These are phyloP conservation scores for Bruguiera gymnorhiza DNA, from an alignment of 345 rosid genomes.

Conservation along the genomic window DNA sequence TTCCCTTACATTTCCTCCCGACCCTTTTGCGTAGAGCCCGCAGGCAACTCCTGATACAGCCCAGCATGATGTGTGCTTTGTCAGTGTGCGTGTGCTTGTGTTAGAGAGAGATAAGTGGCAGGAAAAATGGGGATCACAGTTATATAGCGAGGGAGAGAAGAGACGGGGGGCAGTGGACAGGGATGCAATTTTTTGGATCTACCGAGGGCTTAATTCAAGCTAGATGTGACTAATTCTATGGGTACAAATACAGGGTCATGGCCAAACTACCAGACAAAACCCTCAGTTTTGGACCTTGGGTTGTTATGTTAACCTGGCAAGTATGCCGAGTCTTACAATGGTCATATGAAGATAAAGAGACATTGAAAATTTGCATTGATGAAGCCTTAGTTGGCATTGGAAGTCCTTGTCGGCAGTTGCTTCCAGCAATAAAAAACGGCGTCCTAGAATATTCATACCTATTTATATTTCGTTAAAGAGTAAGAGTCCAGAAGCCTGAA, in stretches of 20 bases:
- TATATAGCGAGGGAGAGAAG: no score
- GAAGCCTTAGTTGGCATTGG: slow-evolving; percentile 2
- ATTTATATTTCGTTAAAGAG: no score
- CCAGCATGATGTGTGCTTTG: slow-evolving; percentile 6
- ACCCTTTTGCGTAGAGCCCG: slow-evolving; percentile 17
- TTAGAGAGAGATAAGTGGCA: not conserved
- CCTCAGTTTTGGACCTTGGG: not conserved
- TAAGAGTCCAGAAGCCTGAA: no score
- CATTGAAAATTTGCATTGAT: not conserved
- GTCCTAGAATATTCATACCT: no score
- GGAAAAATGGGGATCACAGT: no score
- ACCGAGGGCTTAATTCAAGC: no score
- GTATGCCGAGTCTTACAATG: no score
- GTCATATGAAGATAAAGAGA: not conserved
- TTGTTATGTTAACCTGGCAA: no score
- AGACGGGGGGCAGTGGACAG: not conserved
- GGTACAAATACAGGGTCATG: not conserved
- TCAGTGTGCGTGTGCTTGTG: no score
- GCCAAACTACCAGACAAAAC: slow-evolving; percentile 1
- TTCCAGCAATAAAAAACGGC: no score
- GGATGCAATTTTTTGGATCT: not conserved
- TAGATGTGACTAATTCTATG: no score
- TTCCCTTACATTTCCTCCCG: slow-evolving; percentile 2
- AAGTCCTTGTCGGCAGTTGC: no score
- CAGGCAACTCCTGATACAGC: slow-evolving; percentile 19